These are phyloP conservation scores for Pyricularia grisea DNA, from an alignment of 2,329 filamentous ascomycete species.

Conservation along the genomic window DNA sequence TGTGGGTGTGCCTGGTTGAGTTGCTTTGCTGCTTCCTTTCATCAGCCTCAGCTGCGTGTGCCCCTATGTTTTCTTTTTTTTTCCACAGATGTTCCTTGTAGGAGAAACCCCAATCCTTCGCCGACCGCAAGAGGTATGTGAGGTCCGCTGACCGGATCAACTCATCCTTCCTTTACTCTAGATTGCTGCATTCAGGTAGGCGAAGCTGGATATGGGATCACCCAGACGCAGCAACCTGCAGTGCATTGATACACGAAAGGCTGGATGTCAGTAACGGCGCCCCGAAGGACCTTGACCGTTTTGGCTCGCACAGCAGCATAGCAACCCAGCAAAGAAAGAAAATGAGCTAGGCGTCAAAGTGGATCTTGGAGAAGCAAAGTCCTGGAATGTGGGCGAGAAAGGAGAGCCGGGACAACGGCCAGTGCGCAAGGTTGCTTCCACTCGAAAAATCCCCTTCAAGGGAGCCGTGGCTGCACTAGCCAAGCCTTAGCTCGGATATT, in stretches of 20 bases:
- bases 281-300: not conserved
- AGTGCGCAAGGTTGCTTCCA: not conserved
- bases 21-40: not conserved
- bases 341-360: not conserved
- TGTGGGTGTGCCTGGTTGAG: not conserved
- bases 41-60: not conserved
- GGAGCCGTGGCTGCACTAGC: not conserved
- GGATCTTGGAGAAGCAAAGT: not conserved
- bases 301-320: not conserved
- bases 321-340: not conserved
- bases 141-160: not conserved
- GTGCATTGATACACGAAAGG: not conserved
- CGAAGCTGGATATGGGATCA: not conserved
- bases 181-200: not conserved
- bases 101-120: not conserved
- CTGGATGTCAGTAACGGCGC: not conserved
- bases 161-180: not conserved
- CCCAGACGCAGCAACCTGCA: not conserved
- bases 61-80: no score
- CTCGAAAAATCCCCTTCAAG: not conserved
- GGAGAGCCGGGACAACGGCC: not conserved
- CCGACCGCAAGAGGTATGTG: not conserved
- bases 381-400: not conserved
- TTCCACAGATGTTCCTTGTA: not conserved
- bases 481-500: not conserved